phyloP scores from a whole-genome alignment of 1,139 yeast species.

The Kurtzmaniella quercitrusa region DNA sequence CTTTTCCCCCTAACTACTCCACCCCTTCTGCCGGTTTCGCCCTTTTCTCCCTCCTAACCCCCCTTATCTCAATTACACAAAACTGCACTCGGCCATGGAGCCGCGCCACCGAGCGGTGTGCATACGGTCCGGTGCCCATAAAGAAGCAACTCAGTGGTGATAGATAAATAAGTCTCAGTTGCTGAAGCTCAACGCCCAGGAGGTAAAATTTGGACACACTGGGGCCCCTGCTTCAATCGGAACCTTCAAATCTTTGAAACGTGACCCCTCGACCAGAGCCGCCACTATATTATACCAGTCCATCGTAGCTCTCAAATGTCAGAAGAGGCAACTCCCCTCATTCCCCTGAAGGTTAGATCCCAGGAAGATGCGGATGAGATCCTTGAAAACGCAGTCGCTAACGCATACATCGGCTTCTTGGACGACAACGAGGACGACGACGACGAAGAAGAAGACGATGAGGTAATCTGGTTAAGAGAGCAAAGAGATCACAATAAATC shows the following conservation, averaged over 20 bases:
- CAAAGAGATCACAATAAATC: constrained; percentile 28
- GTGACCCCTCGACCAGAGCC: background rate
- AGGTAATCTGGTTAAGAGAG: constrained; percentile 35
- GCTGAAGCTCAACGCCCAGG: background rate
- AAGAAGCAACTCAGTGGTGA: background rate
- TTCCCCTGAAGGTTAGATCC: background rate
- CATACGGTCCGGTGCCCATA: background rate
- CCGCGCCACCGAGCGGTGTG: constrained; percentile 1
- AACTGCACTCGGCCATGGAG: background rate
- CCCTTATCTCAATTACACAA: constrained; percentile 1
- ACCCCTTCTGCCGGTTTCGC: background rate
- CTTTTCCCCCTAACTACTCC: background rate
- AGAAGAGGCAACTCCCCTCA: background rate
- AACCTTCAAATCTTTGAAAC: background rate
- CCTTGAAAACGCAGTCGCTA: constrained; percentile 6
- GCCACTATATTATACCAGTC: background rate
- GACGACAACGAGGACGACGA: constrained; percentile 24
- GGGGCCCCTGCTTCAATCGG: background rate
- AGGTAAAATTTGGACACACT: background rate
- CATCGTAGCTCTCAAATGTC: background rate
- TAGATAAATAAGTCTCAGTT: background rate
- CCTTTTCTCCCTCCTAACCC: background rate
- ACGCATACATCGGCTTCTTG: constrained; percentile 10
- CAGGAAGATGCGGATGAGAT: constrained; percentile 11
- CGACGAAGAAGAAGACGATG: constrained; percentile 31